These are phyloP conservation scores for Lachancea mirantina DNA, from an alignment of 805 yeast species.

Conservation along the genomic window DNA sequence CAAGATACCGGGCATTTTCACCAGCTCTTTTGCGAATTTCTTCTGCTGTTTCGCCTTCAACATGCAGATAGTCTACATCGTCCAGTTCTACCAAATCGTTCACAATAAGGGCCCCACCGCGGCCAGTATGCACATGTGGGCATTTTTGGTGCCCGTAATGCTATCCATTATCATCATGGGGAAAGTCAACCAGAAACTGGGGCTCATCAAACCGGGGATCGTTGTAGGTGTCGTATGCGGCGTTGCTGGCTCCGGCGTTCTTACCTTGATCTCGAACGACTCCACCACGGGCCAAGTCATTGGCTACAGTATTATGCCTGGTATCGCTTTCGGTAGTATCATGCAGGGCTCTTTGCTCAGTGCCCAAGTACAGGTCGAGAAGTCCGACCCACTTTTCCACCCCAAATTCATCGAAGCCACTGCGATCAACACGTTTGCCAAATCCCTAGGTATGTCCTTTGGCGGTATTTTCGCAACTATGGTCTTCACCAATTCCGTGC, in stretches of 20 bases:
- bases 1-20: constrained; percentile 10
- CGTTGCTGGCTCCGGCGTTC: constrained; percentile 31
- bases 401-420: constrained; percentile 21
- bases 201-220: constrained; percentile 32
- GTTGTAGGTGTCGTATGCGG: constrained; percentile 29
- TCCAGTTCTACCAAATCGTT: constrained; percentile 25
- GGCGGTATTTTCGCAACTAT: constrained; percentile 23
- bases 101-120: constrained; percentile 19
- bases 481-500: constrained; percentile 18
- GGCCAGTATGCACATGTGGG: constrained; percentile 21
- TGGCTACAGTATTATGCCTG: constrained; percentile 35
- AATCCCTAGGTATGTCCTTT: constrained; percentile 20
- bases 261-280: constrained; percentile 28
- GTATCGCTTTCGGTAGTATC: constrained; percentile 32
- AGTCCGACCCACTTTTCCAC: constrained; percentile 13
- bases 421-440: constrained; percentile 21
- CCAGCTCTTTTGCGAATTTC: constrained; percentile 16
- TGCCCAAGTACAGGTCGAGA: constrained; percentile 25
- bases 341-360: constrained; percentile 31
- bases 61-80: constrained; percentile 19
- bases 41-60: constrained; percentile 17
- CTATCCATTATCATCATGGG: constrained; percentile 24
- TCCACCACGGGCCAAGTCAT: constrained; percentile 27
- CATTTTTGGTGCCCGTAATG: constrained; percentile 19
- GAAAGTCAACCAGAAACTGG: constrained; percentile 28